Percentiles rank a stretch among this genome's conserved stretches.
phyloP scores from a whole-genome alignment of 371 early-diverging fungal species.

The Mortierella sp. region DNA sequence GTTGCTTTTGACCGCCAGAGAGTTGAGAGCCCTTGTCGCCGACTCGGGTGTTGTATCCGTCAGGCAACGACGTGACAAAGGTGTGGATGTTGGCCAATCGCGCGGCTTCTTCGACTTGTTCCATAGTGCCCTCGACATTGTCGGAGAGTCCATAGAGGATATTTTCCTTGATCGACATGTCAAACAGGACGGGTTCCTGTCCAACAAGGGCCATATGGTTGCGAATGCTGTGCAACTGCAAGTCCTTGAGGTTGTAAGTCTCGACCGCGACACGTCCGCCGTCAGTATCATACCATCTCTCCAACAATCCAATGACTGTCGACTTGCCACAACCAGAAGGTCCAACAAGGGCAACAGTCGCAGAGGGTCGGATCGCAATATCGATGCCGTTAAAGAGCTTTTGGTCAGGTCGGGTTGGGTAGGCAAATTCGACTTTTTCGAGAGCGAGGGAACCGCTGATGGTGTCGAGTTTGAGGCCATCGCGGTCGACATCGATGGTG shows the following conservation, averaged over 20 bases:
- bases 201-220: constrained; percentile 85
- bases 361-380: constrained; percentile 72
- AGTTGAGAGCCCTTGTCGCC: constrained; percentile 83
- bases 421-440: constrained; percentile 79
- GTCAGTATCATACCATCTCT: constrained; percentile 83
- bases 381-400: constrained; percentile 82
- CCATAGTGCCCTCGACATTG: constrained; percentile 58
- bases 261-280: constrained; percentile 65
- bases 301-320: constrained; percentile 76
- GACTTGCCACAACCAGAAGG: constrained; percentile 81
- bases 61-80: constrained; percentile 76
- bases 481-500: constrained; percentile 65
- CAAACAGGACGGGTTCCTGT: constrained; percentile 93
- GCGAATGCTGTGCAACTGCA: constrained; percentile 75
- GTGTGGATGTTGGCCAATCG: constrained; percentile 84
- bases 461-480: constrained; percentile 59
- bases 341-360: constrained; percentile 89
- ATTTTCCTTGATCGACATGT: constrained; percentile 89
- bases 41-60: constrained; percentile 86
- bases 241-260: constrained; percentile 72
- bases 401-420: constrained; percentile 81
- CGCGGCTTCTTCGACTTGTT: constrained; percentile 74
- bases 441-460: constrained; percentile 71
- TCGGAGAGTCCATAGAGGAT: constrained; percentile 74
- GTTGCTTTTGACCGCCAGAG: constrained; percentile 82